A percentile compares a stretch with the other conserved stretches of the same genome.
Conservation (phyloP, 495 filamentous ascomycete species). For the Apodospora peruviana region DNA sequence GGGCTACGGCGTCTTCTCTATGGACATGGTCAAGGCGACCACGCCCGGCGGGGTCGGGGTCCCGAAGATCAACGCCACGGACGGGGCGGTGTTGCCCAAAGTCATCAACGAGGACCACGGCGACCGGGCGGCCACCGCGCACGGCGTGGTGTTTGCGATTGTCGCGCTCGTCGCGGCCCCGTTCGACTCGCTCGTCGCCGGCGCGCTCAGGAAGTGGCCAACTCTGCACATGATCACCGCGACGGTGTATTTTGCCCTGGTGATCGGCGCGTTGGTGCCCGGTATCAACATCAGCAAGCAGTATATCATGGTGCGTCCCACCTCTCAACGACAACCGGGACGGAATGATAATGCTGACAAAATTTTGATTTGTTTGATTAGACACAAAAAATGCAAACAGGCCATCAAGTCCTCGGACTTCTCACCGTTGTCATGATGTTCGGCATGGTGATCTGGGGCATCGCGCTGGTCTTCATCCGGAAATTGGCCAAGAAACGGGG, state of each 20-base stretch:
- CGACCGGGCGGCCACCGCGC: conserved; percentile 30
- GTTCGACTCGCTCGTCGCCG: conserved; percentile 46
- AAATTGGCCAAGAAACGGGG: conserved; percentile 38
- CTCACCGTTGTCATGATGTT: conserved; percentile 43
- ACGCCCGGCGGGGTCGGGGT: conserved; percentile 24
- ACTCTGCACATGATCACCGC: conserved; percentile 46
- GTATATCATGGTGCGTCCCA: conserved; percentile 45
- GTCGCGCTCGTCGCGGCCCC: conserved; percentile 51
- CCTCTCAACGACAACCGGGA: neutral
- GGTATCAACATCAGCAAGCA: conserved; percentile 44
- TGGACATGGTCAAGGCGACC: conserved; percentile 47
- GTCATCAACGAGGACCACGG: conserved; percentile 5
- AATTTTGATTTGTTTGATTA: conserved; percentile 9
- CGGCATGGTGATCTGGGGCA: conserved; percentile 42
- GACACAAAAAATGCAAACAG: conserved; percentile 45
- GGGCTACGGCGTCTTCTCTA: conserved; percentile 48
- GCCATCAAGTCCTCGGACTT: conserved; percentile 57
- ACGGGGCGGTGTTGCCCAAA: conserved; percentile 19
- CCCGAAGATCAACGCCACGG: neutral
- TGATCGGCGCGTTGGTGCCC: conserved; percentile 41
- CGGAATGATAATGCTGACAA: neutral
- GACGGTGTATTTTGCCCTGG: conserved; percentile 34
- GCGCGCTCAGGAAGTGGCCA: conserved; percentile 38
- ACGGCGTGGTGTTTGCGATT: conserved; percentile 48
- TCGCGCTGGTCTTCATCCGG: conserved; percentile 44